Evolutionary conservation across 208 protist species (phyloP).

Genomic region (Wallacemonas sp.): DNA sequence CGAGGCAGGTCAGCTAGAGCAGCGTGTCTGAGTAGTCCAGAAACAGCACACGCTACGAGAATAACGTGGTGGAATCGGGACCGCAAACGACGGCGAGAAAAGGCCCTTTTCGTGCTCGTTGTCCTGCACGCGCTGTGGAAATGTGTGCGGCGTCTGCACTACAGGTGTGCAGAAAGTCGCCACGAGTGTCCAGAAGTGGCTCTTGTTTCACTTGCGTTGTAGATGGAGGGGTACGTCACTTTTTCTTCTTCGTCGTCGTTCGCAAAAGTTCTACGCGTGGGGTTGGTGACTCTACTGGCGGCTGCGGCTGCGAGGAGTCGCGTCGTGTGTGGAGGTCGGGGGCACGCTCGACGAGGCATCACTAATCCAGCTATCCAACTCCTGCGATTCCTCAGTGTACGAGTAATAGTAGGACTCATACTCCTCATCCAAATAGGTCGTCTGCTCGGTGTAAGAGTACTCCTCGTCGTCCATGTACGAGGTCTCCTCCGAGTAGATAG

Average conservation of each 20-base stretch:
- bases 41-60: too few species aligned
- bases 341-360: slow-evolving; percentile 26
- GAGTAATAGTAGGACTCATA: slow-evolving; percentile 16
- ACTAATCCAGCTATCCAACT: slow-evolving; percentile 22
- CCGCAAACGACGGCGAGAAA: too few species aligned
- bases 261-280: not conserved
- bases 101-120: too few species aligned
- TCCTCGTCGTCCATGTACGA: slow-evolving; percentile 49
- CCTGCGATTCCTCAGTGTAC: slow-evolving; percentile 18
- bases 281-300: not conserved
- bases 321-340: not conserved
- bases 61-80: too few species aligned
- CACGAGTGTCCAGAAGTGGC: too few species aligned
- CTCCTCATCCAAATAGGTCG: slow-evolving; percentile 40
- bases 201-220: too few species aligned
- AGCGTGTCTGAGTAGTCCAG: too few species aligned
- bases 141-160: too few species aligned
- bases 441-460: slow-evolving; percentile 36
- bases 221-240: not conserved
- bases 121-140: too few species aligned
- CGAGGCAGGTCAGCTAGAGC: too few species aligned
- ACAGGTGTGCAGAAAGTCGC: too few species aligned
- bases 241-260: not conserved
- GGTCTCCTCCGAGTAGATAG: slow-evolving; percentile 41
- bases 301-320: not conserved